These are phyloP conservation scores for Rubus parviflorus DNA, from an alignment of 306 rosid species.

Conservation along the genomic window DNA sequence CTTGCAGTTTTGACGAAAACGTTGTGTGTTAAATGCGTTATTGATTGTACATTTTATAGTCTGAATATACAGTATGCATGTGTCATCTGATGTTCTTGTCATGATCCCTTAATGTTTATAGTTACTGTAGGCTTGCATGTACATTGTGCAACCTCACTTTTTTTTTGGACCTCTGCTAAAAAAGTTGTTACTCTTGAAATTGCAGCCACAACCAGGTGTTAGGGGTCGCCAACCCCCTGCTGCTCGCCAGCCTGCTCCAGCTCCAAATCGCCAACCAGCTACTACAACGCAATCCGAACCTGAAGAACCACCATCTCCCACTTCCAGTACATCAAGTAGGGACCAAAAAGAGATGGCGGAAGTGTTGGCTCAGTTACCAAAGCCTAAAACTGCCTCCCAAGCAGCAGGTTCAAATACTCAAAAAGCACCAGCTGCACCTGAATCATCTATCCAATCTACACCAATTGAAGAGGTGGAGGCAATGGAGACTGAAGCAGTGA, in stretches of 20 bases:
- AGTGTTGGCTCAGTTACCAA: slow-evolving; percentile 26
- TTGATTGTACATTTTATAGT: neutral
- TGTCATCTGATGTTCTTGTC: neutral
- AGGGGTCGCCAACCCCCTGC: slow-evolving; percentile 34
- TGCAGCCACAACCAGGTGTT: slow-evolving; percentile 46
- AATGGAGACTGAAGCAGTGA: slow-evolving; percentile 27
- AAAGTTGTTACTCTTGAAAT: slow-evolving; percentile 16
- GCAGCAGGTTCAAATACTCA: slow-evolving; percentile 10
- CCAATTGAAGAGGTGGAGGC: slow-evolving; percentile 26
- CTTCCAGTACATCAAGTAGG: slow-evolving; percentile 36
- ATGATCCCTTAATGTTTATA: neutral
- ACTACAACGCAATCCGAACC: slow-evolving; percentile 16
- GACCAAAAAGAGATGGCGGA: slow-evolving; percentile 39
- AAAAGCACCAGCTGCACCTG: slow-evolving; percentile 19
- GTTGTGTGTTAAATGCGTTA: neutral
- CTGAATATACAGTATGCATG: neutral
- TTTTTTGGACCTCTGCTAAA: neutral
- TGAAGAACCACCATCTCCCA: slow-evolving; percentile 38
- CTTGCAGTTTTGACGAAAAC: neutral
- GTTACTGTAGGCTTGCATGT: neutral
- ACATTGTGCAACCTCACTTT: slow-evolving; percentile 13
- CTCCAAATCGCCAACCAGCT: slow-evolving; percentile 34
- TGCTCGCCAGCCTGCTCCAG: slow-evolving; percentile 39
- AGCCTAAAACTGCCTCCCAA: slow-evolving; percentile 22
- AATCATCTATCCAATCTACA: slow-evolving; percentile 22